A percentile compares a stretch with the other conserved stretches of the same genome.
Conservation (phyloP, 1,284 basidiomycete species). For the Apiotrichum domesticum region DNA sequence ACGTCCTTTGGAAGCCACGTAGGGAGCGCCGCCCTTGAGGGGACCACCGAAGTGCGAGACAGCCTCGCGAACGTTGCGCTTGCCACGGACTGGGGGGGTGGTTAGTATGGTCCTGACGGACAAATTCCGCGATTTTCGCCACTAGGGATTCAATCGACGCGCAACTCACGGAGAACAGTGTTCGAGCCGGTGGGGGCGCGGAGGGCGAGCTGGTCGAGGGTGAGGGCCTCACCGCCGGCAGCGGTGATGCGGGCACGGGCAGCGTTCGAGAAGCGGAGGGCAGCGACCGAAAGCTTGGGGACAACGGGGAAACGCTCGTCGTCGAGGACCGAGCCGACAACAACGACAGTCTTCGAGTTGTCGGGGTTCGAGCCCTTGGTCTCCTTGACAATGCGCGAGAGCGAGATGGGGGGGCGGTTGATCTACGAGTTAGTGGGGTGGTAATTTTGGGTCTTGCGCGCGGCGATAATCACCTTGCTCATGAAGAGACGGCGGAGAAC, state of each 20-base stretch:
- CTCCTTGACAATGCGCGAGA: conserved; percentile 82
- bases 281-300: conserved; percentile 90
- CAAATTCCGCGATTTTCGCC: background rate
- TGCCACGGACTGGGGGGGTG: conserved; percentile 52
- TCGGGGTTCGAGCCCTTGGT: conserved; percentile 64
- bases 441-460: background rate
- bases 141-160: background rate
- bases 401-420: conserved; percentile 95
- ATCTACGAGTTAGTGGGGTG: conserved; percentile 49
- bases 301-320: conserved; percentile 82
- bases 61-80: conserved; percentile 87
- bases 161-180: conserved; percentile 61
- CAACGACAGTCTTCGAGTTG: conserved; percentile 72
- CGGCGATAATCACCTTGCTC: conserved; percentile 51
- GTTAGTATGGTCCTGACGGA: too few relatives aligned
- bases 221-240: conserved; percentile 90
- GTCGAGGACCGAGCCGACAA: conserved; percentile 91
- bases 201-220: conserved; percentile 93
- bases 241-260: conserved; percentile 93
- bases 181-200: conserved; percentile 91
- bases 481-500: conserved; percentile 95
- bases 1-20: conserved; percentile 95
- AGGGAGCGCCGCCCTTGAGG: conserved; percentile 45
- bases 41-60: conserved; percentile 85
- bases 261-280: conserved; percentile 87